A percentile compares a stretch with the other conserved stretches of the same genome.
Conservation (phyloP, 305 asterid genomes). For the Lippia alba region DNA sequence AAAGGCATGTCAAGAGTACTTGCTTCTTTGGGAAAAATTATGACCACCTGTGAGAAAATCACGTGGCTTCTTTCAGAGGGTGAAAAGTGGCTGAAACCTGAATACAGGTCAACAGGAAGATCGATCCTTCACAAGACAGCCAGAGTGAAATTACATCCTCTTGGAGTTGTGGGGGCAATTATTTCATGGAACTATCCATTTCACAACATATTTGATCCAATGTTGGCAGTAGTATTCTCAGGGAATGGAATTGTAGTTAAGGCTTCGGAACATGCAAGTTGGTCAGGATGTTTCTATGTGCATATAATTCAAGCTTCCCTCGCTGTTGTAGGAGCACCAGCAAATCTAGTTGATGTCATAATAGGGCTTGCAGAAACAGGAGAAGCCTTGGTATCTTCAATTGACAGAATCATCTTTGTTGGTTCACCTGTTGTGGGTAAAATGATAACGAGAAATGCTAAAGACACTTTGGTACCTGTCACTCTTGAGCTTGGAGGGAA, state of each 20-base stretch:
- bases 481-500: constrained; percentile 98
- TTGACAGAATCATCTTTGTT: constrained; percentile 90
- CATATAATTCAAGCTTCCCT: constrained; percentile 94
- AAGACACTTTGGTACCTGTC: constrained; percentile 88
- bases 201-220: constrained; percentile 96
- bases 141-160: constrained; percentile 91
- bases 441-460: constrained; percentile 91
- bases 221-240: constrained; percentile 97
- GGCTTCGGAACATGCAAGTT: constrained; percentile 99
- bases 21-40: constrained; percentile 97
- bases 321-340: constrained; percentile 98
- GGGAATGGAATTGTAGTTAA: constrained; percentile 95
- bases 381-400: constrained; percentile 91
- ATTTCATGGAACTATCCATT: constrained; percentile 99
- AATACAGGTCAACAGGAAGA: too few relatives aligned
- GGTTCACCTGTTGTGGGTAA: constrained; percentile 98
- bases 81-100: too few relatives aligned
- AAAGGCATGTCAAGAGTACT: too few relatives aligned
- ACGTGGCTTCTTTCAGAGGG: constrained; percentile 98
- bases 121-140: constrained; percentile 97
- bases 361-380: constrained; percentile 99
- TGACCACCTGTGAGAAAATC: constrained; percentile 99
- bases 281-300: constrained; percentile 98
- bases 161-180: constrained; percentile 96
- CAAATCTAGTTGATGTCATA: constrained; percentile 92